Conservation (phyloP, 2,329 filamentous ascomycete species). For the Penicillium decumbens region DNA sequence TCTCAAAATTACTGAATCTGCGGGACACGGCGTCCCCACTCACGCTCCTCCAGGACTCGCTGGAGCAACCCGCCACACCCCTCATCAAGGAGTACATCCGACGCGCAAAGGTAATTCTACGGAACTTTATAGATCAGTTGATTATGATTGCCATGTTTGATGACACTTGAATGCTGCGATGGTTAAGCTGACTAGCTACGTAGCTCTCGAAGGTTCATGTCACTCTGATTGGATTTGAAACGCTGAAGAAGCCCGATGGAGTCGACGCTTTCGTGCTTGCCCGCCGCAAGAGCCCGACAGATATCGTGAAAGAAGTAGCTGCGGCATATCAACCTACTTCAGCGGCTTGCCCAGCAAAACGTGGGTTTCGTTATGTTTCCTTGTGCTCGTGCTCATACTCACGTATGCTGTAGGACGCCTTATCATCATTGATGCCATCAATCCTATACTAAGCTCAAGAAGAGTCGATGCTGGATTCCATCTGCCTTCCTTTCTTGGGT, state of each 20-base stretch:
- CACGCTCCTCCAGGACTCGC: slow-evolving; percentile 75
- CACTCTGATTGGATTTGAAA: slow-evolving; percentile 74
- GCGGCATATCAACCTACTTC: slow-evolving; percentile 30
- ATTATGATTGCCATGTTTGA: no score
- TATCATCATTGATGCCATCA: slow-evolving; percentile 74
- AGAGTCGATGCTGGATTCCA: slow-evolving; percentile 49
- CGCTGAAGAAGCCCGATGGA: slow-evolving; percentile 59
- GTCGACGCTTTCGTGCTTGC: slow-evolving; percentile 65
- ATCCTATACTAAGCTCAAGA: slow-evolving; percentile 52
- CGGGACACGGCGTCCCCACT: slow-evolving; percentile 79
- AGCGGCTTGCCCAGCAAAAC: slow-evolving; percentile 21
- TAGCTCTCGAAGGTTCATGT: slow-evolving; percentile 59
- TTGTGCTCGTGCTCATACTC: not conserved
- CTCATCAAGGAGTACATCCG: slow-evolving; percentile 68
- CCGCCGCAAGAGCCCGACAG: slow-evolving; percentile 53
- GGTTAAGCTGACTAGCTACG: slow-evolving; percentile 9
- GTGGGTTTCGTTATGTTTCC: slow-evolving; percentile 20
- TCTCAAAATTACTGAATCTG: slow-evolving; percentile 75
- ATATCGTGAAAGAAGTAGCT: slow-evolving; percentile 58
- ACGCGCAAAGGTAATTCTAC: slow-evolving; percentile 61
- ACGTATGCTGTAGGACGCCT: slow-evolving; percentile 55
- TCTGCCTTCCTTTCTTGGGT: slow-evolving; percentile 65
- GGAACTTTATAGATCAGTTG: not conserved
- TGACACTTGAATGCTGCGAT: no score
- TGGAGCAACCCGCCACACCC: slow-evolving; percentile 73